These are phyloP conservation scores for Sporobolomyces pararoseus DNA, from an alignment of 768 basidiomycete species.

Conservation along the genomic window DNA sequence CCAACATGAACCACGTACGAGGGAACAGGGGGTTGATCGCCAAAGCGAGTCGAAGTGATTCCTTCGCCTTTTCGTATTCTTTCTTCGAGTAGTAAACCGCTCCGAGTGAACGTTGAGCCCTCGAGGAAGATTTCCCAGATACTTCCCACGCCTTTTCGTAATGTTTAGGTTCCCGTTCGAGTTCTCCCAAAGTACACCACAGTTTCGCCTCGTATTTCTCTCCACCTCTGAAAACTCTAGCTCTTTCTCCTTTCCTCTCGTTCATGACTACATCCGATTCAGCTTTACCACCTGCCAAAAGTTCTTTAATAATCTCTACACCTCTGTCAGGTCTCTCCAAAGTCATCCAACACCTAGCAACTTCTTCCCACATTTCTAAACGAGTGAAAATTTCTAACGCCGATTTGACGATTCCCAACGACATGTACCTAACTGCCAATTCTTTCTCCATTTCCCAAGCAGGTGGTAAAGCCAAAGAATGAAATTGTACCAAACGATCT, in stretches of 20 bases:
- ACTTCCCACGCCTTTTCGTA: conserved; percentile 81
- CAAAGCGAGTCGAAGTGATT: conserved; percentile 68
- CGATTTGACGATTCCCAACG: conserved; percentile 79
- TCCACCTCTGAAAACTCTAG: conserved; percentile 54
- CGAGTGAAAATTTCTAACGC: conserved; percentile 91
- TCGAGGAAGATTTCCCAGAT: conserved; percentile 72
- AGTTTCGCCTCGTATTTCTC: conserved; percentile 76
- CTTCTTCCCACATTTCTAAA: conserved; percentile 98
- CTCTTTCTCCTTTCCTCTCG: conserved; percentile 49
- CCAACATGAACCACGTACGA: conserved; percentile 96
- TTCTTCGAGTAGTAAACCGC: conserved; percentile 70
- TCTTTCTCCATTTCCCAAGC: conserved; percentile 93
- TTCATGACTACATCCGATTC: conserved; percentile 70
- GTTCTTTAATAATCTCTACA: conserved; percentile 72
- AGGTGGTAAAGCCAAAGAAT: conserved; percentile 75
- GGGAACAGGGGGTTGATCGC: conserved; percentile 79
- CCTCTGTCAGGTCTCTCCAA: conserved; percentile 77
- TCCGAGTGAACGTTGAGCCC: conserved; percentile 88
- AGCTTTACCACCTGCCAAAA: conserved; percentile 76
- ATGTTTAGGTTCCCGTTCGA: conserved; percentile 68
- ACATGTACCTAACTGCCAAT: conserved; percentile 74
- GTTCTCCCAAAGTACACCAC: conserved; percentile 91
- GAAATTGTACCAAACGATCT: conserved; percentile 75
- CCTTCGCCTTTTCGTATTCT: conserved; percentile 62
- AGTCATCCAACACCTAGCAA: conserved; percentile 77